phyloP scores from a whole-genome alignment of 225 moss, liverwort and hornwort genomes.

The Climacium dendroides region DNA sequence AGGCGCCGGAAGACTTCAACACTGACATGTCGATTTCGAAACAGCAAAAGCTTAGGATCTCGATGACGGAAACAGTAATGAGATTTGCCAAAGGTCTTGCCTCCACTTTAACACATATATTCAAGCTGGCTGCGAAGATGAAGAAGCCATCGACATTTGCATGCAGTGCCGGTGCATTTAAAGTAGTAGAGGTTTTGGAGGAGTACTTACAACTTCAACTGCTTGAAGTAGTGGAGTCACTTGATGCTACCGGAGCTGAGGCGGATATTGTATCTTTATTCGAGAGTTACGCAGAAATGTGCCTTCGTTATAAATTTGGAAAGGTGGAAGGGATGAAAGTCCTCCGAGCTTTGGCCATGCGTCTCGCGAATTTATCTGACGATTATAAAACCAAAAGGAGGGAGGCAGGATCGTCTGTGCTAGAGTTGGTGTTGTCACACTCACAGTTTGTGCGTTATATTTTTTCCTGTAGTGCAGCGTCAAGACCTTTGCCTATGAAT shows the following conservation, averaged over 20 bases:
- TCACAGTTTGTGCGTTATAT: conserved; percentile 65
- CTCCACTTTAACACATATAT: conserved; percentile 35
- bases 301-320: conserved; percentile 62
- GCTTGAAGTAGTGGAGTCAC: conserved; percentile 30
- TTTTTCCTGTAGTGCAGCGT: conserved; percentile 27
- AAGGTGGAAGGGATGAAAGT: conserved; percentile 49
- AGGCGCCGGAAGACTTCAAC: neutral
- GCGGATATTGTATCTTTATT: conserved; percentile 29
- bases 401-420: conserved; percentile 26
- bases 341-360: conserved; percentile 37
- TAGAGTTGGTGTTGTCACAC: conserved; percentile 78
- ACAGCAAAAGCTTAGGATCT: conserved; percentile 16
- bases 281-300: conserved; percentile 24
- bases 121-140: conserved; percentile 36
- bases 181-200: conserved; percentile 37
- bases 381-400: conserved; percentile 4
- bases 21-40: conserved; percentile 4
- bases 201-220: conserved; percentile 35
- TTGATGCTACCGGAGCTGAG: conserved; percentile 22
- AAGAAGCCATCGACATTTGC: neutral
- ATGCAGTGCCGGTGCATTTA: neutral
- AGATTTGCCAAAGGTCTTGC: conserved; percentile 42
- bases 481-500: conserved; percentile 38
- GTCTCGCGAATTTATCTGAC: conserved; percentile 25
- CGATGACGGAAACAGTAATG: conserved; percentile 7